Percentiles rank a stretch among this genome's conserved stretches.
phyloP scores from a whole-genome alignment of 2,329 filamentous ascomycete species.

The Davidsoniella eucalypti region DNA sequence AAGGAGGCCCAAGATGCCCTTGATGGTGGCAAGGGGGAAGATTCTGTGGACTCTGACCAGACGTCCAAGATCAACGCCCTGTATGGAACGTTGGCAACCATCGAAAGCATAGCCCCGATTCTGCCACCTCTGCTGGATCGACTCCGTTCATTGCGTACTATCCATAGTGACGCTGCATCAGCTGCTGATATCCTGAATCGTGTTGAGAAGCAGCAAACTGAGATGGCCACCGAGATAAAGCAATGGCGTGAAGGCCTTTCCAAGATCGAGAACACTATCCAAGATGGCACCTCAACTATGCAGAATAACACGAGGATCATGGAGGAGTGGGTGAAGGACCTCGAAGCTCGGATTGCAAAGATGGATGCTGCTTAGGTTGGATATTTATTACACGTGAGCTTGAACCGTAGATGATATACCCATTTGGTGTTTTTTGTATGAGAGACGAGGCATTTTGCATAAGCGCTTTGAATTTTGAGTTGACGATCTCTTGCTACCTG shows the following conservation, averaged over 20 bases:
- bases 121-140: conserved; percentile 75
- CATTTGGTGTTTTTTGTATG: too few species aligned
- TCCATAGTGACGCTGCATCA: conserved; percentile 74
- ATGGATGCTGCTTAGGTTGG: conserved; percentile 10
- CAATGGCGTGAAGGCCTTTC: conserved; percentile 71
- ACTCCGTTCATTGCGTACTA: conserved; percentile 62
- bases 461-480: neutral
- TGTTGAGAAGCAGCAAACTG: conserved; percentile 62
- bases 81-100: conserved; percentile 74
- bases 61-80: conserved; percentile 78
- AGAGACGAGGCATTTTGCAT: too few species aligned
- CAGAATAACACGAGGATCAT: conserved; percentile 70
- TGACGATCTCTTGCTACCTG: too few species aligned
- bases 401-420: too few species aligned
- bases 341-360: conserved; percentile 60
- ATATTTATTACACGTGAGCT: too few species aligned
- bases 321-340: conserved; percentile 71
- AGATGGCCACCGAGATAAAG: conserved; percentile 69
- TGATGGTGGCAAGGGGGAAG: conserved; percentile 8
- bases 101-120: conserved; percentile 71
- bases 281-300: conserved; percentile 52
- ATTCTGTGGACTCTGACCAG: conserved; percentile 46
- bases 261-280: conserved; percentile 61
- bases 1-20: conserved; percentile 45
- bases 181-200: conserved; percentile 62